Evolutionary conservation across 139 green algal genomes (phyloP).

Genomic region (Chlorella sp.): DNA sequence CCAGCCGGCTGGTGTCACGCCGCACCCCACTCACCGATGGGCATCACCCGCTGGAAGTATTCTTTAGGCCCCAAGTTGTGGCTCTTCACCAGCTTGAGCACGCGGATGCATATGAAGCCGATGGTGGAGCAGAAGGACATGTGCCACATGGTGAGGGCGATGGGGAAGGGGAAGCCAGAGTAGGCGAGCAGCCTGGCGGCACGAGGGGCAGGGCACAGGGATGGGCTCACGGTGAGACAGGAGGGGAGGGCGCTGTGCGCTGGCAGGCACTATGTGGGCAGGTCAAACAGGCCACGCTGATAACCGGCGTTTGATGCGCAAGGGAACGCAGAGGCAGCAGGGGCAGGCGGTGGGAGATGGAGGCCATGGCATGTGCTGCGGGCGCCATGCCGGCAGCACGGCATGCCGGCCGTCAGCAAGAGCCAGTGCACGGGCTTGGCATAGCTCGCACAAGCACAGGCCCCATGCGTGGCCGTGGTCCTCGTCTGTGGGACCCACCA

Average conservation of each 20-base stretch:
- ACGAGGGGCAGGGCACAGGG: background rate
- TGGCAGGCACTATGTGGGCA: no score
- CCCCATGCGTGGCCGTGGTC: no score
- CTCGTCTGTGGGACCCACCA: slow-evolving; percentile 50
- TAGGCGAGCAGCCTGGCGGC: slow-evolving; percentile 75
- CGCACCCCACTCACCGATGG: slow-evolving; percentile 71
- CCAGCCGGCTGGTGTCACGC: no score
- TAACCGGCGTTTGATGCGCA: no score
- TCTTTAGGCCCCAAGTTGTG: slow-evolving; percentile 78
- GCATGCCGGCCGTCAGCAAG: background rate
- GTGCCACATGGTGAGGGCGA: slow-evolving; percentile 87
- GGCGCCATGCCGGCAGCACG: background rate
- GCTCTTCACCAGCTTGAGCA: slow-evolving; percentile 75
- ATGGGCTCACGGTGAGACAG: background rate
- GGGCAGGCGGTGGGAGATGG: background rate
- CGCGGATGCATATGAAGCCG: slow-evolving; percentile 61
- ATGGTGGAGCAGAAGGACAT: slow-evolving; percentile 90
- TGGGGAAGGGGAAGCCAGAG: slow-evolving; percentile 91
- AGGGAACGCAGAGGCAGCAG: no score
- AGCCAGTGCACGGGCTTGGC: no score
- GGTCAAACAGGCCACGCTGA: no score
- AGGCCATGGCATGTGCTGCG: background rate
- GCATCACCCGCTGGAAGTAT: slow-evolving; percentile 82
- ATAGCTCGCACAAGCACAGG: no score
- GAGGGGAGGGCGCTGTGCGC: background rate